Percentiles rank a stretch among this genome's conserved stretches.
These are phyloP conservation scores for Verticillium dahliae DNA, from an alignment of 2,329 filamentous ascomycete genomes.

Conservation along the genomic window DNA sequence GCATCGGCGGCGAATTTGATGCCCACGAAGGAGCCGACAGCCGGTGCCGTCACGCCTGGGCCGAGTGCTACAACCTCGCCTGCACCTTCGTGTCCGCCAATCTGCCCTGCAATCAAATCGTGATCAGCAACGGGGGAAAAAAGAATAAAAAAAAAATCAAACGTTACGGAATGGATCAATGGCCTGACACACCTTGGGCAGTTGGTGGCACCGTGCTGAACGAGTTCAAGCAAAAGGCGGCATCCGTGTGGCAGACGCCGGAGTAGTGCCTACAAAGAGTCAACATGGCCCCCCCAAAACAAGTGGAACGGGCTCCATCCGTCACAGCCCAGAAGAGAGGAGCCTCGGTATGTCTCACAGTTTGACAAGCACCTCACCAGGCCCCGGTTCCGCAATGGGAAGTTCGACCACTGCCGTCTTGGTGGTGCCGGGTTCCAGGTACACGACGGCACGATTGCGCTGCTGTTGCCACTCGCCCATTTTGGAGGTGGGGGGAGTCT, in stretches of 20 bases:
- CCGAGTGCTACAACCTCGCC: constrained; percentile 13
- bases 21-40: constrained; percentile 11
- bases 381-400: constrained; percentile 14
- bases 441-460: constrained; percentile 16
- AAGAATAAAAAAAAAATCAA: background rate
- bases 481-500: background rate
- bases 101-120: constrained; percentile 5
- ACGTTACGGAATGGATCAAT: background rate
- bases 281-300: background rate
- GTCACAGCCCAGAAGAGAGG: background rate
- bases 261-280: constrained; percentile 12
- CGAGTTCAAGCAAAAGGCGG: constrained; percentile 16
- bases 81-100: constrained; percentile 15
- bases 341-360: constrained; percentile 9
- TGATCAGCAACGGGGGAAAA: background rate
- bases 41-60: constrained; percentile 7
- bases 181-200: background rate
- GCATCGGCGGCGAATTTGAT: constrained; percentile 16
- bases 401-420: constrained; percentile 18
- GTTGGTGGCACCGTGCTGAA: constrained; percentile 9
- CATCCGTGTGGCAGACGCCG: constrained; percentile 20
- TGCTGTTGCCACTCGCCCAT: background rate
- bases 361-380: constrained; percentile 17
- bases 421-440: constrained; percentile 17
- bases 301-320: background rate